Evolutionary conservation across 2,329 filamentous ascomycete genomes (phyloP), one percentile per base, ranked within the genome.

Genomic region (Zymoseptoria pseudotritici): DNA sequence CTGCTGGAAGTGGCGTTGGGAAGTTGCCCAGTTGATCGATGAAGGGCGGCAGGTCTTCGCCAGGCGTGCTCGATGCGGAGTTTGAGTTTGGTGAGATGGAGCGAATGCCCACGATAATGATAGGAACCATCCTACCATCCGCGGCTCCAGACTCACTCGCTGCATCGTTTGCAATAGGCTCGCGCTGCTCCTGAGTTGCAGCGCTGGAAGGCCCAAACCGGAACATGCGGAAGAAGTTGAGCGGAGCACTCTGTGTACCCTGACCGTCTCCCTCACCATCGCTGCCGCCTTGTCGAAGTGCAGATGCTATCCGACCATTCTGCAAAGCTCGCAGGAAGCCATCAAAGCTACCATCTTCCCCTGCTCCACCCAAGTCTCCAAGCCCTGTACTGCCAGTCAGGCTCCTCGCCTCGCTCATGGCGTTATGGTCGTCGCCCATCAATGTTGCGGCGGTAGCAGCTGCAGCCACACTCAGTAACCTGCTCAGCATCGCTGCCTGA

Each of bases 191-290:
- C 53, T 62, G 69, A 63, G 55, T 66, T 21, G 59, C 65, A 24
- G 77, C 75, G 8, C 20, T 56, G 11, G 80, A 78, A 57, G 84
- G 82, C 54, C 83, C 83, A 72, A 88, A 88, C 53, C 86, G 78
- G 71, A 88, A 88, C 73, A 88, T 86, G 59, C 86, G 78, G 72
- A 88, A 82, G 71, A 88, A 87, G 70, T 88, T 88, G 61, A 88
- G 76, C 3, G 85, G 83, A 10, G 81, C 78, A 29, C 66, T 65
- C n/a, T 61, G 63, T 17, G 77, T 76, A 46, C 77, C 76, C 24
- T 78, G 64, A 36, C 70, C 66, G 61, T 75, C 75, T 26, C 62
- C 60, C n/a, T 71, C 73, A 31, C 72, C 70, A 55, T 73, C 75
- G 22, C 59, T 62, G 50, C 72, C 72, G 55, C 74, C 74, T 64